Evolutionary conservation across 2,329 filamentous ascomycete genomes (phyloP).

Genomic region (Paracoccidioides brasiliensis): DNA sequence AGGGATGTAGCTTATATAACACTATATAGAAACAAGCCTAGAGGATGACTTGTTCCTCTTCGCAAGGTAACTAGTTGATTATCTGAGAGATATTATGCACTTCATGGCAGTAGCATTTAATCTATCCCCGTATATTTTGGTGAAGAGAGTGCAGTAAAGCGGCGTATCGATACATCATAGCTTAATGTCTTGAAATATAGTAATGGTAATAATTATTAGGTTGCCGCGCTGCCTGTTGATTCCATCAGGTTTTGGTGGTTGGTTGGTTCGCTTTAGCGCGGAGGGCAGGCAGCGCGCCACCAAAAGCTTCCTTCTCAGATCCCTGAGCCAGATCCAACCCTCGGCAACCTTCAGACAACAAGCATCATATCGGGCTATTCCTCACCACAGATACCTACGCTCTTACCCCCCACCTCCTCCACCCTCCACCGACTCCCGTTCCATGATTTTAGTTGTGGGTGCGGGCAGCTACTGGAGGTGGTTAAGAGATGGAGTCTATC

Average conservation of each 20-base stretch:
- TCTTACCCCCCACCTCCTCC: background rate
- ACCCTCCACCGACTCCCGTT: background rate
- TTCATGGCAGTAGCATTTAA: background rate
- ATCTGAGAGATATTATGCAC: background rate
- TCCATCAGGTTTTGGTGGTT: background rate
- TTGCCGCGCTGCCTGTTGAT: no score
- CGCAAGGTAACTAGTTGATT: background rate
- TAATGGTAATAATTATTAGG: no score
- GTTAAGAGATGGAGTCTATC: constrained; percentile 75
- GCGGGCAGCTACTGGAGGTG: background rate
- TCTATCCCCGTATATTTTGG: background rate
- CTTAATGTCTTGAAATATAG: no score
- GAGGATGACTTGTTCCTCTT: background rate
- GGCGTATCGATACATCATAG: background rate
- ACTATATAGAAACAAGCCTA: background rate
- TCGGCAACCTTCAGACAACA: background rate
- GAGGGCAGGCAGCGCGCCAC: background rate
- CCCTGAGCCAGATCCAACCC: background rate
- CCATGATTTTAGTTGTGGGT: background rate
- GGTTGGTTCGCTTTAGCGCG: background rate
- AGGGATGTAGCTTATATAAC: no score
- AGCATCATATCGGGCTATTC: background rate
- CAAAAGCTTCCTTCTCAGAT: constrained; percentile 1
- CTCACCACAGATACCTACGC: background rate
- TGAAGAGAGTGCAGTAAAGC: background rate